phyloP scores from a whole-genome alignment of 345 rosid species.

The Brassica juncea region DNA sequence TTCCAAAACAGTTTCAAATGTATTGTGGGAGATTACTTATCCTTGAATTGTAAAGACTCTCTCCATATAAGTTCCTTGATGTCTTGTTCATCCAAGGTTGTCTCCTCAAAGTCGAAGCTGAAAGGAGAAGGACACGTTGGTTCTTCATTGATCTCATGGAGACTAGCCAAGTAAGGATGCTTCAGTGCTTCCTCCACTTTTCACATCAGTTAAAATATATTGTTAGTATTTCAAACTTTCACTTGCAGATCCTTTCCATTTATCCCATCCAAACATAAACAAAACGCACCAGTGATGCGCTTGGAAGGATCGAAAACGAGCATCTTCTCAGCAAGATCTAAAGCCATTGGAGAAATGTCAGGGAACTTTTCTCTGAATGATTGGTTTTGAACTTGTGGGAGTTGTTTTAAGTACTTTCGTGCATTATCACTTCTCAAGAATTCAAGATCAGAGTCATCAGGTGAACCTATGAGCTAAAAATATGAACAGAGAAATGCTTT shows the following conservation, averaged over 20 bases:
- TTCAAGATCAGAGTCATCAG: conserved; percentile 80
- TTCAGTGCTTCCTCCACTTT: conserved; percentile 85
- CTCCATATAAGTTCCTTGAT: conserved; percentile 76
- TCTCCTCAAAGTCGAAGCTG: conserved; percentile 68
- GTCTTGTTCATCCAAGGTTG: conserved; percentile 66
- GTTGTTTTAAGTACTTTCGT: conserved; percentile 74
- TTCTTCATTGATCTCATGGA: conserved; percentile 93
- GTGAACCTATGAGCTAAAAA: conserved; percentile 73
- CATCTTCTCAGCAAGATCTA: conserved; percentile 87
- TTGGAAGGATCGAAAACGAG: conserved; percentile 81
- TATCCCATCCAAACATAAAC: neutral
- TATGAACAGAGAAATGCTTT: conserved; percentile 8
- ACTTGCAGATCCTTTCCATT: neutral
- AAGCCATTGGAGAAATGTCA: conserved; percentile 59
- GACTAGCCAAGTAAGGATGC: conserved; percentile 74
- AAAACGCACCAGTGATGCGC: conserved; percentile 70
- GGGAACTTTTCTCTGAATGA: conserved; percentile 70
- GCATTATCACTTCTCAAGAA: conserved; percentile 86
- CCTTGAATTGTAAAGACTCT: conserved; percentile 64
- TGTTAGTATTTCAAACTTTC: neutral
- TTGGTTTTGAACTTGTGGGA: conserved; percentile 68
- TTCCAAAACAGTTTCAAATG: neutral
- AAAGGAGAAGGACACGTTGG: conserved; percentile 72
- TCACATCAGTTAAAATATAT: neutral
- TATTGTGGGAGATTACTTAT: conserved; percentile 33